Evolutionary conservation across 2,329 filamentous ascomycete species (phyloP), one percentile per base, ranked within the genome.

Genomic region (Trichophaea hybrida): DNA sequence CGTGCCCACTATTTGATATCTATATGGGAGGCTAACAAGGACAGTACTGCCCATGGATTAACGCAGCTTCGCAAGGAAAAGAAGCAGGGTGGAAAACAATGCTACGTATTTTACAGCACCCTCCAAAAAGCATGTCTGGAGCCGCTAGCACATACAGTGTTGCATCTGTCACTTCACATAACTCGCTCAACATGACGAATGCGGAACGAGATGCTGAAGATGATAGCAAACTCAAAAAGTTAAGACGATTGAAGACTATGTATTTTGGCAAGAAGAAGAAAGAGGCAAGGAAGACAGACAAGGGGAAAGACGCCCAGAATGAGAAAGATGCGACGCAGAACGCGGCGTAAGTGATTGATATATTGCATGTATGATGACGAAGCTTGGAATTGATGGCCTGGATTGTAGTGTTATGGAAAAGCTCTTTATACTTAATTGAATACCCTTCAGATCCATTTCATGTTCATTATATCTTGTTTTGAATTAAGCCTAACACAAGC

Each of bases 31-130:
- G 5, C 17, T 17, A 40, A 31, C 15, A 35, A n/a, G n/a, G 8
- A 44, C 17, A 68, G 64, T 93, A 90, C 69, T 93, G 87, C 66
- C 87, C 87, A 0, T 93, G 87, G 87, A 78, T 84, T 61, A 87
- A 82, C 66, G 72, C 80, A 2, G 68, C 73, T 8, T 77, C 80
- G 1, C 86, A 90, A 63, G 67, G 69, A 15, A 65, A 72, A 17
- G 70, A 71, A n/a, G 70, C 71, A 50, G 76, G 75, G 15, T 77
- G 75, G 75, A 70, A 76, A 61, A 64, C 73, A 5, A 68, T 77
- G 40, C 64, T 69, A n/a, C 71, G 73, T 44, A 72, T 74, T 10
- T 68, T 76, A 51, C 70, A 71, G 64, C 74, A 73, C 71, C 60
- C 54, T 35, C 64, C 66, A 35, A 67, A 64, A 48, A 61, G 61